A percentile compares a stretch with the other conserved stretches of the same genome.
phyloP scores from a whole-genome alignment of 768 basidiomycete species.

The Trametes punicea region DNA sequence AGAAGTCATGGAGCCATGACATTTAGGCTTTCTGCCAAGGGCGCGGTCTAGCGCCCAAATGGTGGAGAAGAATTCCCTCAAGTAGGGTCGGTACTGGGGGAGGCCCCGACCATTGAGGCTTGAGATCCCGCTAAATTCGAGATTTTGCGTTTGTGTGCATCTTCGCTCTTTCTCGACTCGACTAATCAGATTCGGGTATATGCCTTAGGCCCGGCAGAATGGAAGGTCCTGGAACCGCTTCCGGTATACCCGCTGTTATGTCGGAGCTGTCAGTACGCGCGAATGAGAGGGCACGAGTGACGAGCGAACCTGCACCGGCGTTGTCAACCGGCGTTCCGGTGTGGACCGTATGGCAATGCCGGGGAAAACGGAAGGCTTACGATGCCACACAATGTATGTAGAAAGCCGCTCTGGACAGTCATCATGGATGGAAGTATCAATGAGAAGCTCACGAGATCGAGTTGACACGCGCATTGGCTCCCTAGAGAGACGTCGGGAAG shows the following conservation, averaged over 20 bases:
- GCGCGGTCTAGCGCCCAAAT: not conserved
- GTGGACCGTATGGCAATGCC: not conserved
- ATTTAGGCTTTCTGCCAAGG: not conserved
- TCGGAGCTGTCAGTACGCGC: not conserved
- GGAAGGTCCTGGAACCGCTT: too few relatives aligned
- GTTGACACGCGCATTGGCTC: not conserved
- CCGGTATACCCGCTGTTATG: not conserved
- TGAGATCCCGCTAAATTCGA: too few relatives aligned
- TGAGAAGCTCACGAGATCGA: not conserved
- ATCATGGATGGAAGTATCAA: not conserved
- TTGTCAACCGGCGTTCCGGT: not conserved
- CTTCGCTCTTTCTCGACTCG: too few relatives aligned
- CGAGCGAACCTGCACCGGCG: not conserved
- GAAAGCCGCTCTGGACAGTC: not conserved
- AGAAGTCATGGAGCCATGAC: not conserved
- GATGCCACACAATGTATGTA: not conserved
- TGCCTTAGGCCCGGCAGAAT: not conserved
- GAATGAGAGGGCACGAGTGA: not conserved
- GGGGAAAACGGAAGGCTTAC: slow-evolving; percentile 1
- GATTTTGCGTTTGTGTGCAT: too few relatives aligned
- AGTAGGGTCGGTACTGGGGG: too few relatives aligned
- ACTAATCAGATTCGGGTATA: too few relatives aligned
- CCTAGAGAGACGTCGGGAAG: not conserved
- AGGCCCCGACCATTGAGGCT: too few relatives aligned
- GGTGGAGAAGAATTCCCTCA: not conserved